Evolutionary conservation across 1,284 basidiomycete species (phyloP).

Genomic region (Ceratobasidium sp.): DNA sequence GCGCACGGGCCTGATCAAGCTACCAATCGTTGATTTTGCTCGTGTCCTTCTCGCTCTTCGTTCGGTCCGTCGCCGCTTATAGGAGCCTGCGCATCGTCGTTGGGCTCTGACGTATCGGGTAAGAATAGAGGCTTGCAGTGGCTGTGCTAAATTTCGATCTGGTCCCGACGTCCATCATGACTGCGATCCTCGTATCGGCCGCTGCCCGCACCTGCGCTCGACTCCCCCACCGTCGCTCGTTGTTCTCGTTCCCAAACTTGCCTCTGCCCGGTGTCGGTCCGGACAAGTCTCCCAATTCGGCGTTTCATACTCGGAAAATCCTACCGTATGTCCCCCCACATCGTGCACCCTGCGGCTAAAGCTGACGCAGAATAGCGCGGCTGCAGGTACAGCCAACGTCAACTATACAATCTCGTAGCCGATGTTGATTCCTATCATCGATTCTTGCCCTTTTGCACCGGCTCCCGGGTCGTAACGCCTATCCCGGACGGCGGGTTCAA

Average conservation of each 20-base stretch:
- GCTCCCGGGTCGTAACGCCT: conserved; percentile 71
- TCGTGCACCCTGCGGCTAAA: conserved; percentile 36
- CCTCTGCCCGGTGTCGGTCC: conserved; percentile 24
- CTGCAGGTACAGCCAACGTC: conserved; percentile 72
- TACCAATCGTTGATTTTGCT: not conserved
- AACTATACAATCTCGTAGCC: conserved; percentile 88
- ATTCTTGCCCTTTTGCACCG: conserved; percentile 91
- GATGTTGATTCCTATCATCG: conserved; percentile 86
- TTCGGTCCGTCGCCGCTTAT: not conserved
- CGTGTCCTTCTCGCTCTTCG: not conserved
- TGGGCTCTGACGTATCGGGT: not conserved
- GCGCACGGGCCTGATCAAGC: not conserved
- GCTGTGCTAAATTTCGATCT: conserved; percentile 11
- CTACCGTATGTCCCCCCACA: conserved; percentile 72
- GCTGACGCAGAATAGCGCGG: conserved; percentile 36
- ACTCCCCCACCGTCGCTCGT: conserved; percentile 13
- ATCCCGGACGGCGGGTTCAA: conserved; percentile 49
- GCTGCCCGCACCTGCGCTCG: not conserved
- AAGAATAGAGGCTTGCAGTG: too few relatives aligned
- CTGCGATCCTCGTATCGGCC: conserved; percentile 3
- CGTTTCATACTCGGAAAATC: conserved; percentile 72
- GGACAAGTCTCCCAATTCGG: conserved; percentile 53
- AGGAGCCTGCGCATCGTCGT: not conserved
- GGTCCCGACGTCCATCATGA: conserved; percentile 1
- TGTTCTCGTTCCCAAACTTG: conserved; percentile 44